phyloP scores from a whole-genome alignment of 2,329 filamentous ascomycete genomes.

The Penicillium sp. region DNA sequence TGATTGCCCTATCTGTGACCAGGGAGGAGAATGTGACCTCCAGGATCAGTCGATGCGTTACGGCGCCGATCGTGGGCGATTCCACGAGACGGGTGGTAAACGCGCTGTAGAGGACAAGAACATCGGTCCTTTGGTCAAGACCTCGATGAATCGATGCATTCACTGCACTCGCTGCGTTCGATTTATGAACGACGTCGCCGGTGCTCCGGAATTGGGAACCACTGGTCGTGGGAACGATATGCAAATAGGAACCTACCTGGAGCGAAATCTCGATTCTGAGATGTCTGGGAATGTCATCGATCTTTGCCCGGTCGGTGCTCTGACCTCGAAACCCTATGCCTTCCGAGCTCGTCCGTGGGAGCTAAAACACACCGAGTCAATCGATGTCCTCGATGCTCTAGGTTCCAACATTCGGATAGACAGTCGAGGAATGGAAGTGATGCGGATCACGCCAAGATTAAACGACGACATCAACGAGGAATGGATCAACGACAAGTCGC shows the following conservation, averaged over 20 bases:
- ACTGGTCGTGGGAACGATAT: slow-evolving; percentile 94
- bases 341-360: slow-evolving; percentile 98
- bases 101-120: slow-evolving; percentile 99
- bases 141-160: slow-evolving; percentile 99
- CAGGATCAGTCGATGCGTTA: slow-evolving; percentile 99
- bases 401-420: slow-evolving; percentile 95
- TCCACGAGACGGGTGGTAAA: slow-evolving; percentile 94
- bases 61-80: slow-evolving; percentile 89
- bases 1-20: slow-evolving; percentile 96
- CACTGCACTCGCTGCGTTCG: slow-evolving; percentile 98
- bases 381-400: slow-evolving; percentile 88
- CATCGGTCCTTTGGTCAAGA: slow-evolving; percentile 96
- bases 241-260: slow-evolving; percentile 96
- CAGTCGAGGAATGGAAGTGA: slow-evolving; percentile 88
- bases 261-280: slow-evolving; percentile 89
- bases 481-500: slow-evolving; percentile 98
- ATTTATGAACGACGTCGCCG: slow-evolving; percentile 96
- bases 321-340: slow-evolving; percentile 96
- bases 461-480: slow-evolving; percentile 99
- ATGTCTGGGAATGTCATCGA: slow-evolving; percentile 97
- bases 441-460: slow-evolving; percentile 86
- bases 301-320: slow-evolving; percentile 92
- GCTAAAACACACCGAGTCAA: slow-evolving; percentile 89
- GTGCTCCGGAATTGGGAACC: slow-evolving; percentile 91
- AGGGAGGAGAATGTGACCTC: slow-evolving; percentile 97